These are phyloP conservation scores for Simplicillium aogashimaense DNA, from an alignment of 2,329 filamentous ascomycete genomes.

Conservation along the genomic window DNA sequence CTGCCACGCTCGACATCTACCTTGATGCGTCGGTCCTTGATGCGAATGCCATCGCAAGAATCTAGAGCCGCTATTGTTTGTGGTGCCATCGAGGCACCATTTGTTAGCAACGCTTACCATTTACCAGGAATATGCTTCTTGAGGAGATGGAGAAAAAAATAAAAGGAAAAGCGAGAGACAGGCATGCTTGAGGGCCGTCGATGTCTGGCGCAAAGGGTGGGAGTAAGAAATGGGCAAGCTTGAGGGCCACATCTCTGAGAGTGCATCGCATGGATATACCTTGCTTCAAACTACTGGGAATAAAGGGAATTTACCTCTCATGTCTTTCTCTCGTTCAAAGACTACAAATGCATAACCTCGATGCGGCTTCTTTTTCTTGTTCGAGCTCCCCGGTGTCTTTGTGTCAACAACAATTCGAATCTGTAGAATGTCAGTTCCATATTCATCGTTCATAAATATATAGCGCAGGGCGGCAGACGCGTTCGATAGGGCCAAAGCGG, in stretches of 20 bases:
- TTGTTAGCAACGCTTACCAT: constrained; percentile 63
- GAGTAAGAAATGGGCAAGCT: constrained; percentile 25
- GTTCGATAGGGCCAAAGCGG: constrained; percentile 87
- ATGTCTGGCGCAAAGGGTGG: constrained; percentile 35
- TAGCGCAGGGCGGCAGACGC: constrained; percentile 42
- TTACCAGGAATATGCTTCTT: constrained; percentile 11
- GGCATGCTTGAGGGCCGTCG: constrained; percentile 47
- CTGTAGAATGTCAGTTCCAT: constrained; percentile 31
- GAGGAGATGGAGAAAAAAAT: constrained; percentile 13
- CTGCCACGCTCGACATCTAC: constrained; percentile 95
- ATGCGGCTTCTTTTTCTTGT: constrained; percentile 73
- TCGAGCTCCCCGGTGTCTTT: constrained; percentile 56
- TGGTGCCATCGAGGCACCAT: constrained; percentile 44
- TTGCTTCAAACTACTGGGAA: constrained; percentile 5
- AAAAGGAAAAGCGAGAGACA: constrained; percentile 27
- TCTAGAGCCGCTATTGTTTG: constrained; percentile 77
- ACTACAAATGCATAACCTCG: constrained; percentile 94
- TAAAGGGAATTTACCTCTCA: constrained; percentile 70
- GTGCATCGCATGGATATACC: constrained; percentile 12
- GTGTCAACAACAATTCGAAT: constrained; percentile 81
- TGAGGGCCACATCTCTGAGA: constrained; percentile 32
- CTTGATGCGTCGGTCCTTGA: constrained; percentile 84
- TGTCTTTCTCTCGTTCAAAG: constrained; percentile 94
- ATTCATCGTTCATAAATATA: not conserved
- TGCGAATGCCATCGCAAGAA: constrained; percentile 73